A percentile compares a stretch with the other conserved stretches of the same genome.
Evolutionary conservation across 768 basidiomycete species (phyloP).

Genomic region (Termitomyces sp.): DNA sequence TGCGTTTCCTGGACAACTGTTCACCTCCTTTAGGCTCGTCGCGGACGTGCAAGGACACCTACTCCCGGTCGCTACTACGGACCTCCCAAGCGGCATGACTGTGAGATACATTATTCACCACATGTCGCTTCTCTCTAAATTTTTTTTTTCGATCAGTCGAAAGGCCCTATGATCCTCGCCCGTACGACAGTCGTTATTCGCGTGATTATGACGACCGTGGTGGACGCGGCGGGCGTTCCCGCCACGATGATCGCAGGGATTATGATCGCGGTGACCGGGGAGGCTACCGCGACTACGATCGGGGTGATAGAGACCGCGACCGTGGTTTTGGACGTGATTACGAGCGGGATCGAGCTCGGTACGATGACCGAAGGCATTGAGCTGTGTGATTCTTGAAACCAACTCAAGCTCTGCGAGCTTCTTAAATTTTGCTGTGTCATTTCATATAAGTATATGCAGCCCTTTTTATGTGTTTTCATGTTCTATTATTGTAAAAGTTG

Average conservation of each 20-base stretch:
- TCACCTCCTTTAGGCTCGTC: slow-evolving; percentile 61
- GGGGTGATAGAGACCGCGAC: slow-evolving; percentile 42
- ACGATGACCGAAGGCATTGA: slow-evolving; percentile 30
- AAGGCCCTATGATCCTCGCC: slow-evolving; percentile 88
- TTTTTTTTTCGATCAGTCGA: slow-evolving; percentile 49
- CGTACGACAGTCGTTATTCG: slow-evolving; percentile 85
- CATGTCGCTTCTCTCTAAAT: slow-evolving; percentile 8
- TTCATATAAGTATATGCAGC: background rate
- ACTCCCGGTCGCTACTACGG: slow-evolving; percentile 96
- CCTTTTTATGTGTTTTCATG: background rate
- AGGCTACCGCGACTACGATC: slow-evolving; percentile 37
- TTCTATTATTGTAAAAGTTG: background rate
- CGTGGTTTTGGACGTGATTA: slow-evolving; percentile 24
- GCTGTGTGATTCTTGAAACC: background rate
- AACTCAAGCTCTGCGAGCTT: background rate
- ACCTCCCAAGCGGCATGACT: slow-evolving; percentile 77
- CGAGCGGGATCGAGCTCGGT: slow-evolving; percentile 23
- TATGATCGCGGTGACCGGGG: slow-evolving; percentile 40
- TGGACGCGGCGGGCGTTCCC: slow-evolving; percentile 42
- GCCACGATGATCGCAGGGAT: slow-evolving; percentile 48
- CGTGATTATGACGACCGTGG: slow-evolving; percentile 49
- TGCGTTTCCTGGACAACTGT: background rate
- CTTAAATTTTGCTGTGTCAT: background rate
- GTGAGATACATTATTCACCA: slow-evolving; percentile 36
- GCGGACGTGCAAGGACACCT: slow-evolving; percentile 86